Evolutionary conservation across 106 monocot genomes (phyloP), one percentile per base, ranked within the genome.

Genomic region (Allium fistulosum): DNA sequence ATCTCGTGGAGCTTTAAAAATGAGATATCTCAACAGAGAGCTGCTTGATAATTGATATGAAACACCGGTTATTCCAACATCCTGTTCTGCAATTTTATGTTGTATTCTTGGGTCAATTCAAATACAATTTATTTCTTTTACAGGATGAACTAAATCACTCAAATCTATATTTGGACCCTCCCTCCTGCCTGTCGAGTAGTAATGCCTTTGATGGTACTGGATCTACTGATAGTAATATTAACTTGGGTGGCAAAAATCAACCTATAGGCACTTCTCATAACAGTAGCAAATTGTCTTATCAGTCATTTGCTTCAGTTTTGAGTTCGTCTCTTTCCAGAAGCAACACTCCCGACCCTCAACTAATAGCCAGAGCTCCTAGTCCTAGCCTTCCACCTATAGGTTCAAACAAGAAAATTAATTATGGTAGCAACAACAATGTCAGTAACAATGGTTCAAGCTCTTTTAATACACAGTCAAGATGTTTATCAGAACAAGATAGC

Each of bases 361-460:
- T 85, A n/a, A 48, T 80, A 17, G 81, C 75, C 66, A 80, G 99
- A 75, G 80, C 77, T 60, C 83, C 90, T 69, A 93, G 87, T 77
- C 87, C 99, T 51, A 46, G 85, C 15, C 87, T 87, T 74, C 88
- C 92, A 56, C 92, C 89, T 71, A 76, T 93, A 10, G 92, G 93
- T 62, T 75, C 76, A 61, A 99, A 71, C 77, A 69, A 82, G 18
- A 56, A 62, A 50, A 18, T 79, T 15, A 63, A 17, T 59, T 79
- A 86, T 18, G 88, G 74, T 58, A 84, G 75, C 49, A 74, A 10
- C 48, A 83, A 51, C 26, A 76, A 69, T 71, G 15, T 55, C 11
- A 8, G 15, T 15, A 8, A 55, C 53, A 55, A 15, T 55, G 69
- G 72, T 76, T 68, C 75, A 10, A 71, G 49, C 61, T 72, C 87